phyloP scores from a whole-genome alignment of 2,329 filamentous ascomycete genomes.

The Parastagonospora nodorum region DNA sequence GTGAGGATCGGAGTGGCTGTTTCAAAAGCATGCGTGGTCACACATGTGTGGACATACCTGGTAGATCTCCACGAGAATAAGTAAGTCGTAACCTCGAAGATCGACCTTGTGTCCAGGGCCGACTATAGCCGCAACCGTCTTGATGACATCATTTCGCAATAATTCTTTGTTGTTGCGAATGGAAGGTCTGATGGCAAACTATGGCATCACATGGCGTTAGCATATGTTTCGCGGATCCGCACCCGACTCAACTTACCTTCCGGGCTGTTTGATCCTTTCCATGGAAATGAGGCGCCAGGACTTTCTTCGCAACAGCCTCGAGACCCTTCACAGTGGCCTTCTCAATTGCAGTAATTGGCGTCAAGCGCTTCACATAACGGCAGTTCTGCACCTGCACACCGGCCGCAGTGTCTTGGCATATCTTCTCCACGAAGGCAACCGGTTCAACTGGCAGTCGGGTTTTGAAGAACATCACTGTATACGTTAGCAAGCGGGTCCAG shows the following conservation, averaged over 20 bases:
- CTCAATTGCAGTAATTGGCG: conserved; percentile 62
- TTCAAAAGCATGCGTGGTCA: conserved; percentile 3
- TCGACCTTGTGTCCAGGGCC: conserved; percentile 74
- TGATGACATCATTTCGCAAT: conserved; percentile 71
- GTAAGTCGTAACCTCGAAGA: conserved; percentile 75
- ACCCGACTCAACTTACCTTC: conserved; percentile 52
- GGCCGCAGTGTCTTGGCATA: conserved; percentile 62
- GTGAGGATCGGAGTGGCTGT: conserved; percentile 7
- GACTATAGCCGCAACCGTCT: conserved; percentile 69
- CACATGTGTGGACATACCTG: conserved; percentile 61
- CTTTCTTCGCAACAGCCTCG: conserved; percentile 65
- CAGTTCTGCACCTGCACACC: conserved; percentile 58
- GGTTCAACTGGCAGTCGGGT: conserved; percentile 63
- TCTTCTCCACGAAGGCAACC: conserved; percentile 62
- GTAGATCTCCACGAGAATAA: conserved; percentile 80
- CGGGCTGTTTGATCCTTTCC: conserved; percentile 53
- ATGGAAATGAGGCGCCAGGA: conserved; percentile 69
- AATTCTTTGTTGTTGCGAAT: conserved; percentile 74
- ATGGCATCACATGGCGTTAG: conserved; percentile 20
- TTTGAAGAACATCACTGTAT: conserved; percentile 63
- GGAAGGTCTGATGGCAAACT: conserved; percentile 86
- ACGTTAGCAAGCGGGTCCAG: conserved; percentile 13
- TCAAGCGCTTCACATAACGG: conserved; percentile 64
- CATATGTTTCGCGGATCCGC: not conserved
- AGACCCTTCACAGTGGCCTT: conserved; percentile 73